Conservation (phyloP, 331 rosid species). For the Dryas integrifolia region DNA sequence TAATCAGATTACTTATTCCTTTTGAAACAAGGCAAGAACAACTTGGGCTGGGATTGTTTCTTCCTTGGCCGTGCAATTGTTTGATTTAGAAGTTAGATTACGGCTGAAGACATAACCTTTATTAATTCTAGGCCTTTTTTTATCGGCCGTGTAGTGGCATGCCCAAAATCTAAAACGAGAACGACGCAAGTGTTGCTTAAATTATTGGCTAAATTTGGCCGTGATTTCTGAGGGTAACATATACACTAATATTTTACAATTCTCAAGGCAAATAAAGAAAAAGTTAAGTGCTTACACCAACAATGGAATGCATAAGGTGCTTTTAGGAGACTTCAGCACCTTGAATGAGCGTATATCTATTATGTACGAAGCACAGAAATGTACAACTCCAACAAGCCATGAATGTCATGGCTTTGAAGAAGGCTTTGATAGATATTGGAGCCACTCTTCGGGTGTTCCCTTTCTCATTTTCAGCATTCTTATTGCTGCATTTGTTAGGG, state of each 20-base stretch:
- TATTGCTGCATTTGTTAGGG: constrained; percentile 76
- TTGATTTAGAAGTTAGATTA: no score
- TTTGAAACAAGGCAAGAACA: no score
- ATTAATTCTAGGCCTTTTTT: no score
- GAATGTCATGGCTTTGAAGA: constrained; percentile 36
- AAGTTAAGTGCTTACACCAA: neutral
- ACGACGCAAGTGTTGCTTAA: no score
- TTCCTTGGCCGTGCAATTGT: no score
- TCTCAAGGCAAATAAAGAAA: neutral
- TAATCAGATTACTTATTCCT: no score
- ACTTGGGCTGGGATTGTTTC: no score
- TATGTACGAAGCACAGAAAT: constrained; percentile 19
- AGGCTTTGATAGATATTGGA: constrained; percentile 68
- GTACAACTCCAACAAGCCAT: constrained; percentile 26
- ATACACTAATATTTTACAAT: neutral
- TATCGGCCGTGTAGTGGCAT: no score
- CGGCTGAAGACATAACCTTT: no score
- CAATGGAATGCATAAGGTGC: neutral
- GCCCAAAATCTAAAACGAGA: no score
- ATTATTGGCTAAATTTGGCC: no score
- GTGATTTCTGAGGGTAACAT: neutral
- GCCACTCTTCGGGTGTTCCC: constrained; percentile 96
- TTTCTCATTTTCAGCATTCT: constrained; percentile 62
- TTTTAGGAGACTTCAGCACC: neutral
- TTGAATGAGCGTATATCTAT: constrained; percentile 6